Evolutionary conservation across 257 asterid genomes (phyloP).

Genomic region (Ophiorrhiza pumila): DNA sequence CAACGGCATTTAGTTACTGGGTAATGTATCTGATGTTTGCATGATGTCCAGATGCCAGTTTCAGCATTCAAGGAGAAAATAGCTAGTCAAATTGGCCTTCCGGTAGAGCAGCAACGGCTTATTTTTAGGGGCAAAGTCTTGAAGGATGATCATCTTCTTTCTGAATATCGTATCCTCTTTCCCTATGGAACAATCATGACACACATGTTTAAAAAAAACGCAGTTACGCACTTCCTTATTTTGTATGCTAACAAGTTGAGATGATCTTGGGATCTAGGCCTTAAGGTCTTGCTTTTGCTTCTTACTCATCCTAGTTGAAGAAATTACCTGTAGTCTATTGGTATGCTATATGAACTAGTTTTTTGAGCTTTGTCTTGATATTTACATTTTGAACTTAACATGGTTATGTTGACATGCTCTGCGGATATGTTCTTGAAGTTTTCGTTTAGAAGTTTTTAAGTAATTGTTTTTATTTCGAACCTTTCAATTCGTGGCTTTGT

Average conservation of each 20-base stretch:
- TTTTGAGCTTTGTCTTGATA: neutral
- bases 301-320: too few species aligned
- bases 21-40: constrained; percentile 10
- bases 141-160: constrained; percentile 69
- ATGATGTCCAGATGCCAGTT: constrained; percentile 49
- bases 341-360: neutral
- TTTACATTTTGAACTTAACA: neutral
- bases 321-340: neutral
- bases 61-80: constrained; percentile 77
- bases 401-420: neutral
- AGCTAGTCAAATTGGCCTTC: constrained; percentile 62
- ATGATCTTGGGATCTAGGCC: neutral
- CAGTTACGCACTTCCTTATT: neutral
- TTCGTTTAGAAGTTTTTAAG: neutral
- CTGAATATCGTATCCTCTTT: constrained; percentile 82
- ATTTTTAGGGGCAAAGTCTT: constrained; percentile 86
- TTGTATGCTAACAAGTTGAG: neutral
- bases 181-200: neutral
- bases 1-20: neutral
- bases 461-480: neutral
- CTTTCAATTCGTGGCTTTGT: neutral
- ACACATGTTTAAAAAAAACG: neutral
- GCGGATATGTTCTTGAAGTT: neutral
- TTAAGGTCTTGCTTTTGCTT: neutral
- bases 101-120: constrained; percentile 82